Evolutionary conservation across 1,284 basidiomycete genomes (phyloP).

Genomic region (Phaffia rhodozyma): DNA sequence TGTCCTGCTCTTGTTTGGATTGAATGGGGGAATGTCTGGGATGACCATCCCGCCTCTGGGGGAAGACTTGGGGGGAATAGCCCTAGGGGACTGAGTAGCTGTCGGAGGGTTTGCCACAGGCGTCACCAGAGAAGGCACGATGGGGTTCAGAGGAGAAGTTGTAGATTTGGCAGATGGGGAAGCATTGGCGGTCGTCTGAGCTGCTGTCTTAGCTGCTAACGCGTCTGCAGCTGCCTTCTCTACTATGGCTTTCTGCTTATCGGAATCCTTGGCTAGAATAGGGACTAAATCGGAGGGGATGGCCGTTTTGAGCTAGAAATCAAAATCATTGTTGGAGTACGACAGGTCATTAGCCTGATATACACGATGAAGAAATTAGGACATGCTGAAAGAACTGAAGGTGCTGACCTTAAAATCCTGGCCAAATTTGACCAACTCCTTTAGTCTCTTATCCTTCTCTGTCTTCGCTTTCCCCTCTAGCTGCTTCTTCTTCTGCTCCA

Average conservation of each 20-base stretch:
- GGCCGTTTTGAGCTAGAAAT: constrained; percentile 67
- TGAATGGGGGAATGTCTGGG: constrained; percentile 84
- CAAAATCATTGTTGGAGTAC: neutral
- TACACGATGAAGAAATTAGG: neutral
- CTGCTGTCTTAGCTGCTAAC: constrained; percentile 6
- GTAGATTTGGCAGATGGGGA: constrained; percentile 9
- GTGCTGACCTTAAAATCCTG: constrained; percentile 71
- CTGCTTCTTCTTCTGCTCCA: constrained; percentile 73
- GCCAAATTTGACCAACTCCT: constrained; percentile 54
- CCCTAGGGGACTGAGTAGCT: constrained; percentile 13
- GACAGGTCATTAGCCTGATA: neutral
- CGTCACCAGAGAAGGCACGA: neutral
- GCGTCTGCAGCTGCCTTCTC: constrained; percentile 53
- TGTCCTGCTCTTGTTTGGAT: constrained; percentile 40
- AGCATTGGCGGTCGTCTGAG: constrained; percentile 7
- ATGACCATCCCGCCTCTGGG: constrained; percentile 46
- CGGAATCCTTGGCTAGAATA: constrained; percentile 79
- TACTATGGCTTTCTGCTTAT: constrained; percentile 67
- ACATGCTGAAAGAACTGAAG: neutral
- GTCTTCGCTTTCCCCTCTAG: constrained; percentile 59
- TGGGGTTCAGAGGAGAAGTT: constrained; percentile 15
- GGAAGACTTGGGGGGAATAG: constrained; percentile 16
- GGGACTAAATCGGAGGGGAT: constrained; percentile 89
- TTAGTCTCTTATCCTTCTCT: constrained; percentile 74
- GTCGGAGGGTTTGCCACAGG: neutral